phyloP scores from a whole-genome alignment of 805 yeast genomes.

The Yarrowia sp. region DNA sequence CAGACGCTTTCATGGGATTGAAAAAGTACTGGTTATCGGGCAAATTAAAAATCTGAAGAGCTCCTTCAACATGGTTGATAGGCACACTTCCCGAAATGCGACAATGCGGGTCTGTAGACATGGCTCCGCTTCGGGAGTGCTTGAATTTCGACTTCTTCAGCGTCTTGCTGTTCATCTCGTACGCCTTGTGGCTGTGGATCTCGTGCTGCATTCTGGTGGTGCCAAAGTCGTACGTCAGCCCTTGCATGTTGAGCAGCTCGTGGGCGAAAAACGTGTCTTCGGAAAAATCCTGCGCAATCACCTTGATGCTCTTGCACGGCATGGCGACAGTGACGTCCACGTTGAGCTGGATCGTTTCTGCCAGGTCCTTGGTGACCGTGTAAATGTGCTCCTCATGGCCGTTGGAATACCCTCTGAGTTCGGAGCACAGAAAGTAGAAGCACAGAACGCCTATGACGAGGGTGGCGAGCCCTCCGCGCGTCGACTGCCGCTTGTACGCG shows the following conservation, averaged over 20 bases:
- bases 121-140: neutral
- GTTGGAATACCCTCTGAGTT: slow-evolving; percentile 82
- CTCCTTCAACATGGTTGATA: slow-evolving; percentile 85
- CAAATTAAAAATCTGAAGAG: slow-evolving; percentile 75
- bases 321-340: slow-evolving; percentile 80
- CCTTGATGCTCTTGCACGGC: slow-evolving; percentile 79
- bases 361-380: slow-evolving; percentile 67
- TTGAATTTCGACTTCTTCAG: slow-evolving; percentile 12
- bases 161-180: slow-evolving; percentile 21
- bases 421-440: slow-evolving; percentile 78
- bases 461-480: slow-evolving; percentile 79
- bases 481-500: slow-evolving; percentile 73
- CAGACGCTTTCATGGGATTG: slow-evolving; percentile 30
- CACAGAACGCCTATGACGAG: slow-evolving; percentile 66
- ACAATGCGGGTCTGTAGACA: slow-evolving; percentile 39
- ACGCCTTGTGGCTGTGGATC: slow-evolving; percentile 31
- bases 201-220: slow-evolving; percentile 28
- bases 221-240: slow-evolving; percentile 49
- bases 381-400: slow-evolving; percentile 82
- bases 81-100: slow-evolving; percentile 54
- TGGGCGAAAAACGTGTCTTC: slow-evolving; percentile 79
- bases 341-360: slow-evolving; percentile 70
- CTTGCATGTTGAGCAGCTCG: slow-evolving; percentile 76
- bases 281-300: slow-evolving; percentile 79
- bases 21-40: slow-evolving; percentile 46